Conservation (phyloP, 495 filamentous ascomycete genomes). For the Chaetomidium leptoderma region DNA sequence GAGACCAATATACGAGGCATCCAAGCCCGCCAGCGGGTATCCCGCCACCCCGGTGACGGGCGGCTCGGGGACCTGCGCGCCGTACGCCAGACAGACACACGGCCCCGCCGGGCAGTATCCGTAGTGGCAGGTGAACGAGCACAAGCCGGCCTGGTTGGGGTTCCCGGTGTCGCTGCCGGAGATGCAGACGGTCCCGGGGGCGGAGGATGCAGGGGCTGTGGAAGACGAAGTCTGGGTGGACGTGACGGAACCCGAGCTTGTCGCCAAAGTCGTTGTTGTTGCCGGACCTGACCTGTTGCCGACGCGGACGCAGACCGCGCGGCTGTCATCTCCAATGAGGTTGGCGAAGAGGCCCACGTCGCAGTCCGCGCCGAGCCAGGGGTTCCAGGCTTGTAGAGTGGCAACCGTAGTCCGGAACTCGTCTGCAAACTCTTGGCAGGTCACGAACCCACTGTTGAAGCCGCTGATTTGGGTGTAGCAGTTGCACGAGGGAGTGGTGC, state of each 20-base stretch:
- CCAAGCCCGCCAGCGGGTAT: not conserved
- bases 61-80: not conserved
- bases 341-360: too few relatives aligned
- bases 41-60: not conserved
- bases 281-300: not conserved
- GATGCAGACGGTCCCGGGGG: constrained; percentile 2
- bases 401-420: too few relatives aligned
- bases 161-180: not conserved
- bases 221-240: not conserved
- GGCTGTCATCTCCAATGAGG: not conserved
- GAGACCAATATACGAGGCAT: not conserved
- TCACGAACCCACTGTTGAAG: too few relatives aligned
- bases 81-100: not conserved
- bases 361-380: too few relatives aligned
- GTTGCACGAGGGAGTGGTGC: too few relatives aligned
- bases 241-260: not conserved
- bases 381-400: too few relatives aligned
- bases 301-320: not conserved
- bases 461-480: too few relatives aligned
- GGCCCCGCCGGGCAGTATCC: not conserved
- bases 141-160: not conserved
- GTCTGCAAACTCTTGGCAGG: too few relatives aligned
- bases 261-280: not conserved
- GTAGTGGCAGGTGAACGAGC: constrained; percentile 1
- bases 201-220: not conserved